These are phyloP conservation scores for Penicillium odoratum DNA, from an alignment of 495 filamentous ascomycete species.

Conservation along the genomic window DNA sequence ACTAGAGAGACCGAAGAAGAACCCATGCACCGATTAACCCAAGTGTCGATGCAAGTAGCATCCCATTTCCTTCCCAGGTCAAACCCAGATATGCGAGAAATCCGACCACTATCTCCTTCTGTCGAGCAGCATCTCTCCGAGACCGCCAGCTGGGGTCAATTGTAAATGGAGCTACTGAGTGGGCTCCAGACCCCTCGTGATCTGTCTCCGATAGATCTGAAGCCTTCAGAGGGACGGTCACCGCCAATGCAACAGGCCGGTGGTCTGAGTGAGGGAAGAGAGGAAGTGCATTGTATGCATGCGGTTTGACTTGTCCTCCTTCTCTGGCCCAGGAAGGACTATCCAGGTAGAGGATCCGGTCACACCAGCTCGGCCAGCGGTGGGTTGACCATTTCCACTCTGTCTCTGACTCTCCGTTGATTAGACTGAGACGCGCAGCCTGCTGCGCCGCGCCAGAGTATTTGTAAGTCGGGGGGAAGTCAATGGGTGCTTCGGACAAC, in stretches of 20 bases:
- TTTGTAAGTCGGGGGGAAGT: slow-evolving; percentile 94
- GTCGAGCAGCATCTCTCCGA: slow-evolving; percentile 50
- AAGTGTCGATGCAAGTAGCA: slow-evolving; percentile 45
- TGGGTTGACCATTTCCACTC: slow-evolving; percentile 74
- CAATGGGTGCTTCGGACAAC: slow-evolving; percentile 68
- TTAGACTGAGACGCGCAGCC: slow-evolving; percentile 24
- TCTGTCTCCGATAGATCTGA: slow-evolving; percentile 20
- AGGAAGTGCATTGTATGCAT: slow-evolving; percentile 71
- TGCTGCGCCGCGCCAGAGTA: slow-evolving; percentile 53
- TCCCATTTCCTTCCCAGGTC: slow-evolving; percentile 60
- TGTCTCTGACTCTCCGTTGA: slow-evolving; percentile 42
- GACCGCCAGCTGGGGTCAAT: slow-evolving; percentile 54
- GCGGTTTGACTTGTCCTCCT: slow-evolving; percentile 41
- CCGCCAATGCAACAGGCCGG: slow-evolving; percentile 70
- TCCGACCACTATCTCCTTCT: slow-evolving; percentile 60
- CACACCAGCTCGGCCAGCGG: slow-evolving; percentile 93
- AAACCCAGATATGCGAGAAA: slow-evolving; percentile 53
- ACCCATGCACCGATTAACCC: slow-evolving; percentile 49
- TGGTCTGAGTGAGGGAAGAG: slow-evolving; percentile 80
- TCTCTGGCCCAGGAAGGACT: slow-evolving; percentile 50
- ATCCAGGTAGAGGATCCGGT: slow-evolving; percentile 81
- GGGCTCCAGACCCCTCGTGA: slow-evolving; percentile 22
- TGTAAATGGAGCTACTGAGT: slow-evolving; percentile 49
- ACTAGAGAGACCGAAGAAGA: slow-evolving; percentile 38
- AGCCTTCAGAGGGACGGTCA: slow-evolving; percentile 54